A percentile compares a stretch with the other conserved stretches of the same genome.
Evolutionary conservation across 1,139 yeast genomes (phyloP).

Genomic region (Saccharomyces hybrid): DNA sequence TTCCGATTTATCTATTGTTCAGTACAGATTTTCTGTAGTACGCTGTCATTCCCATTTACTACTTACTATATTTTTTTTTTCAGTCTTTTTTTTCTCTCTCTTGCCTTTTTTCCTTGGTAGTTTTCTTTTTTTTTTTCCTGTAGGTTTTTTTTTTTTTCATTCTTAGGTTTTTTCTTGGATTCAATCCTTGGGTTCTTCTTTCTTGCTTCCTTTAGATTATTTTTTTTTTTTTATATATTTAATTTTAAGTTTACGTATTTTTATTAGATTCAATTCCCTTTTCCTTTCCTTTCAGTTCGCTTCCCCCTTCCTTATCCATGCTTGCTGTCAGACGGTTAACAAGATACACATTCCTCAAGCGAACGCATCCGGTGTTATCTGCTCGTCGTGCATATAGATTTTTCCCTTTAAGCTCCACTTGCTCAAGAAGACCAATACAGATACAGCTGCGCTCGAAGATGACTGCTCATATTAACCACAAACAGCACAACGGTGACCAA

Average conservation of each 20-base stretch:
- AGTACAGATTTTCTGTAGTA: neutral
- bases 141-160: neutral
- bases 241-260: neutral
- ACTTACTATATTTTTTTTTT: neutral
- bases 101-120: neutral
- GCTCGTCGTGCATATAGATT: neutral
- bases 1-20: neutral
- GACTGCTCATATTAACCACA: neutral
- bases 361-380: conserved; percentile 1
- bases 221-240: neutral
- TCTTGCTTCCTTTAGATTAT: neutral
- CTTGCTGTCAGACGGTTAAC: neutral
- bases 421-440: neutral
- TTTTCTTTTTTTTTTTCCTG: neutral
- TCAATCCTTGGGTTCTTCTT: neutral
- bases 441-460: neutral
- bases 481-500: neutral
- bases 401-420: neutral
- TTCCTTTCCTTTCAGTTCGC: neutral
- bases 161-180: neutral
- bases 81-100: neutral
- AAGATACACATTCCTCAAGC: neutral
- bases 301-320: neutral
- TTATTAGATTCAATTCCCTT: neutral
- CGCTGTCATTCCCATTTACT: neutral